Percentiles rank a stretch among this genome's conserved stretches.
Conservation (phyloP, 208 protist species). For the Phytomonas sp. region DNA sequence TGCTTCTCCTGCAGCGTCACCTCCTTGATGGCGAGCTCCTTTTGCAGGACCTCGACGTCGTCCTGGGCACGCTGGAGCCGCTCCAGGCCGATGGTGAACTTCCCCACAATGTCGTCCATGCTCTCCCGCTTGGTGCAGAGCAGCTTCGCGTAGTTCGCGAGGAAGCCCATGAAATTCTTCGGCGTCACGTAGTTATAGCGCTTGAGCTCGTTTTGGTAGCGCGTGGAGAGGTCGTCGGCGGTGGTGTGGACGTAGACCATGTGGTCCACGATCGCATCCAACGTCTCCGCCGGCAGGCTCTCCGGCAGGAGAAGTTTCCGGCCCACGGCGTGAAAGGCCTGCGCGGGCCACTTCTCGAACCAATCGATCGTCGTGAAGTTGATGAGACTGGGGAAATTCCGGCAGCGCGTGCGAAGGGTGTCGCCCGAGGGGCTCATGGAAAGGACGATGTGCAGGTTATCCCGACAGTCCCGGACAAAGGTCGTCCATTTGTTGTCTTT, state of each 20-base stretch:
- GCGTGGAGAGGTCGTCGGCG: slow-evolving; percentile 75
- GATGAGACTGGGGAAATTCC: slow-evolving; percentile 97
- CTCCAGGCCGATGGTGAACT: slow-evolving; percentile 95
- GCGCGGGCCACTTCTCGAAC: slow-evolving; percentile 97
- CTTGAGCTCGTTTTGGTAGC: slow-evolving; percentile 91
- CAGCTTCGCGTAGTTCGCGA: slow-evolving; percentile 93
- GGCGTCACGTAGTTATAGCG: slow-evolving; percentile 97
- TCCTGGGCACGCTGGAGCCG: slow-evolving; percentile 93
- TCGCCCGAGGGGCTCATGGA: slow-evolving; percentile 97
- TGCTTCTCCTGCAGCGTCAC: slow-evolving; percentile 93
- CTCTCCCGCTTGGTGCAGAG: slow-evolving; percentile 91
- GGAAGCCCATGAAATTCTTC: slow-evolving; percentile 98
- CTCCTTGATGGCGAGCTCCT: slow-evolving; percentile 91
- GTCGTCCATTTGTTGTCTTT: slow-evolving; percentile 96
- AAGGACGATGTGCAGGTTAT: slow-evolving; percentile 98
- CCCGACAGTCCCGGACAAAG: slow-evolving; percentile 96
- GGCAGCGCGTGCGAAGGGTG: slow-evolving; percentile 92
- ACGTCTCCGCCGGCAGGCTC: slow-evolving; percentile 83
- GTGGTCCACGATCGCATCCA: slow-evolving; percentile 87
- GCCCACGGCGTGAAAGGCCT: slow-evolving; percentile 94
- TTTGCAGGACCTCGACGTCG: slow-evolving; percentile 94
- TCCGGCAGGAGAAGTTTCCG: slow-evolving; percentile 78
- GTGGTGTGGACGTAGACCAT: slow-evolving; percentile 95
- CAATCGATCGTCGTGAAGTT: slow-evolving; percentile 99
- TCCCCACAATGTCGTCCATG: slow-evolving; percentile 91